phyloP scores from a whole-genome alignment of 306 rosid genomes.

The cucumber (Cucumis sativus) region Cucumber_9930_V3 NC_026660.2:6805001-6805500 shows the following conservation, averaged over 20 bases:
- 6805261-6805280: no score
- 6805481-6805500: background rate
- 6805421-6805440: background rate
- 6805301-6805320: background rate
- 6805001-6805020: background rate
- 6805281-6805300: no score
- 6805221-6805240: no score
- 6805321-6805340: background rate
- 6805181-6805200: no score
- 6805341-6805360: background rate
- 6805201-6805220: no score
- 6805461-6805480: background rate
- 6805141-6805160: background rate
- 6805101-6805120: constrained; percentile 37
- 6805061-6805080: constrained; percentile 22
- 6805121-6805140: constrained; percentile 19
- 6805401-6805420: background rate
- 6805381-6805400: background rate
- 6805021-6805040: constrained; percentile 16
- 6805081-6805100: constrained; percentile 30
- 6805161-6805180: background rate
- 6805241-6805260: no score
- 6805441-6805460: background rate
- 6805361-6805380: background rate
- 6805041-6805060: constrained; percentile 23